These are phyloP conservation scores for Coemansia aciculifera DNA, from an alignment of 192 early-diverging fungal genomes.

Conservation along the genomic window DNA sequence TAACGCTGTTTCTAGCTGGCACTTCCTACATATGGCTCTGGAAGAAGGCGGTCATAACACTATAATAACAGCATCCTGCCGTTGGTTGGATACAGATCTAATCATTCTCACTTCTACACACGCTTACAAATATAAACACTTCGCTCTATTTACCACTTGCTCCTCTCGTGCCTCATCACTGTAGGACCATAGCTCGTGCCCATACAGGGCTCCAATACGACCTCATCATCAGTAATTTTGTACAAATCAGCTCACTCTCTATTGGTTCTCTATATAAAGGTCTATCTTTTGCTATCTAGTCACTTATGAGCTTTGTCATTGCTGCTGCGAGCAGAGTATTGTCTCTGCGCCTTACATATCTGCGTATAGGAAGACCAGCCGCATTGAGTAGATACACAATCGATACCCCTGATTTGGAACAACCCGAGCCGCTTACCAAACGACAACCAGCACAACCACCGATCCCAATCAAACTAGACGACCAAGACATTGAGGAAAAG, in stretches of 20 bases:
- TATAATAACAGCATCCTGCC: too few species aligned
- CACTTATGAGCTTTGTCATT: not conserved
- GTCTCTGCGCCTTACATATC: not conserved
- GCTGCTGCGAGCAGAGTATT: not conserved
- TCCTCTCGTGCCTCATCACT: too few species aligned
- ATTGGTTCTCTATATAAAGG: too few species aligned
- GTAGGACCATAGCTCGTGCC: too few species aligned
- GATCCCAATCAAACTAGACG: slow-evolving; percentile 56
- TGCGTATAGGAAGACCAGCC: not conserved
- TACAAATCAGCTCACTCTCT: too few species aligned
- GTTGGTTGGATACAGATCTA: too few species aligned
- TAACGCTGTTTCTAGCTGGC: too few species aligned
- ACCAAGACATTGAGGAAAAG: slow-evolving; percentile 70
- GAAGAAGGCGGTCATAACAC: too few species aligned
- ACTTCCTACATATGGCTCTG: too few species aligned
- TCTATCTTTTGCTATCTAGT: not conserved
- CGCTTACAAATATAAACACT: too few species aligned
- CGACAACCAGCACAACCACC: not conserved
- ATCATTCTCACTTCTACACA: too few species aligned
- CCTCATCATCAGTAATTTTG: not conserved
- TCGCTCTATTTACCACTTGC: too few species aligned
- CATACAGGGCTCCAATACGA: not conserved
- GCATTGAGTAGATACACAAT: not conserved
- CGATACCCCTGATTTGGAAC: not conserved
- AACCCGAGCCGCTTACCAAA: not conserved